These are phyloP conservation scores for Centrapalus pauciflorus DNA, from an alignment of 129 eudicot species.

Conservation along the genomic window DNA sequence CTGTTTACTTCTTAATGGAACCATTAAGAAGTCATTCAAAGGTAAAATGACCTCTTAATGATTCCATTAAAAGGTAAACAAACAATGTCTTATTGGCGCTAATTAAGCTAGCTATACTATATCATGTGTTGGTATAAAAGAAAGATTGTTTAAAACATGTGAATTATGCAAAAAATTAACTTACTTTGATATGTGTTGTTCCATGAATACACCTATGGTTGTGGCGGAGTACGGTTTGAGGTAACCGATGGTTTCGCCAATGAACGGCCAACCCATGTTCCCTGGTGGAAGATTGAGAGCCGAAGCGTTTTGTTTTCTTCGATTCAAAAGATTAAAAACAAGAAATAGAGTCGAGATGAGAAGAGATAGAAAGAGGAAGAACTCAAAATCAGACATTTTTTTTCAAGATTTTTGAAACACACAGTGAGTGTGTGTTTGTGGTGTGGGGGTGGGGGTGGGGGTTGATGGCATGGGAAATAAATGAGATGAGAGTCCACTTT, in stretches of 20 bases:
- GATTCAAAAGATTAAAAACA: constrained; percentile 35
- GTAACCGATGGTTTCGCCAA: constrained; percentile 92
- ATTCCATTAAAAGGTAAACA: too few species aligned
- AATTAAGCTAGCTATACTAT: too few species aligned
- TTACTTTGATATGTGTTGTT: constrained; percentile 77
- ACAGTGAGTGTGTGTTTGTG: constrained; percentile 18
- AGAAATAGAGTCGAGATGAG: constrained; percentile 28
- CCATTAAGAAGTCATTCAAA: too few species aligned
- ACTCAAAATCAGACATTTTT: constrained; percentile 55
- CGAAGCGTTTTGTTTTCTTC: constrained; percentile 18
- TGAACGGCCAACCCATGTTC: constrained; percentile 87
- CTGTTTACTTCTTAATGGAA: too few species aligned
- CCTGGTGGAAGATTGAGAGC: constrained; percentile 81
- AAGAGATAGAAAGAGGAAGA: constrained; percentile 45
- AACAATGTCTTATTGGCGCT: too few species aligned
- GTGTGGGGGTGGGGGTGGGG: constrained; percentile 9
- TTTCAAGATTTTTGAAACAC: constrained; percentile 13
- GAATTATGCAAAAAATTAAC: background rate
- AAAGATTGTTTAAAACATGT: background rate
- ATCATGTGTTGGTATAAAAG: background rate
- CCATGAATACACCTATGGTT: constrained; percentile 86
- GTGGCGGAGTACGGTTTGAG: constrained; percentile 82
- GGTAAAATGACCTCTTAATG: too few species aligned
- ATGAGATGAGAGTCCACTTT: constrained; percentile 28
- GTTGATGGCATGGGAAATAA: constrained; percentile 14